phyloP scores from a whole-genome alignment of 2,329 filamentous ascomycete genomes.

The Macrophomina pseudophaseolina region DNA sequence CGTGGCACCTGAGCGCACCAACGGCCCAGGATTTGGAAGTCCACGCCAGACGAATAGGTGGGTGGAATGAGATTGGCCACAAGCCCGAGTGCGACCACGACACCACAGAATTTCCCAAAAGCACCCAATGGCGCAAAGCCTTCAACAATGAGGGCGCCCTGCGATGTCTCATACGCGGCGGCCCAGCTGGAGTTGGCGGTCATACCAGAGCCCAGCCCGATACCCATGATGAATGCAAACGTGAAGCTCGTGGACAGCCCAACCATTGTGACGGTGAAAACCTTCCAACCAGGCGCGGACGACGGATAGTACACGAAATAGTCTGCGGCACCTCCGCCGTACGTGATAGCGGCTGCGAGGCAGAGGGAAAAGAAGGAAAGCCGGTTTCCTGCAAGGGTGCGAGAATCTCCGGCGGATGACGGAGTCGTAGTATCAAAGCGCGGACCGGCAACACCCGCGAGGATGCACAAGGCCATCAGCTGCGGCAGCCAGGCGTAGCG shows the following conservation, averaged over 20 bases:
- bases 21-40: constrained; percentile 69
- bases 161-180: constrained; percentile 61
- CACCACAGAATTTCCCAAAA: constrained; percentile 71
- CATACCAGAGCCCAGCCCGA: constrained; percentile 66
- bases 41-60: constrained; percentile 69
- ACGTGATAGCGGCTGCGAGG: constrained; percentile 68
- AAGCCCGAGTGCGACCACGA: constrained; percentile 67
- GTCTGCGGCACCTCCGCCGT: constrained; percentile 67
- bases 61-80: constrained; percentile 70
- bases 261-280: constrained; percentile 62
- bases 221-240: constrained; percentile 65
- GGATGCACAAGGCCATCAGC: constrained; percentile 63
- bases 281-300: constrained; percentile 55
- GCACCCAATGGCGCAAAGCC: constrained; percentile 63
- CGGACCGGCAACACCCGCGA: constrained; percentile 65
- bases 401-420: constrained; percentile 56
- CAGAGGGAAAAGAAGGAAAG: constrained; percentile 74
- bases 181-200: constrained; percentile 58
- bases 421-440: constrained; percentile 61
- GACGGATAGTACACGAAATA: constrained; percentile 71
- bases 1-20: constrained; percentile 65
- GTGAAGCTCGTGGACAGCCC: constrained; percentile 65
- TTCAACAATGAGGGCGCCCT: constrained; percentile 68
- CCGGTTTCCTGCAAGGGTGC: constrained; percentile 61
- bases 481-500: constrained; percentile 70